A percentile compares a stretch with the other conserved stretches of the same genome.
phyloP scores from a whole-genome alignment of 2,329 filamentous ascomycete genomes.

The Sphaerulina vaccinii region DNA sequence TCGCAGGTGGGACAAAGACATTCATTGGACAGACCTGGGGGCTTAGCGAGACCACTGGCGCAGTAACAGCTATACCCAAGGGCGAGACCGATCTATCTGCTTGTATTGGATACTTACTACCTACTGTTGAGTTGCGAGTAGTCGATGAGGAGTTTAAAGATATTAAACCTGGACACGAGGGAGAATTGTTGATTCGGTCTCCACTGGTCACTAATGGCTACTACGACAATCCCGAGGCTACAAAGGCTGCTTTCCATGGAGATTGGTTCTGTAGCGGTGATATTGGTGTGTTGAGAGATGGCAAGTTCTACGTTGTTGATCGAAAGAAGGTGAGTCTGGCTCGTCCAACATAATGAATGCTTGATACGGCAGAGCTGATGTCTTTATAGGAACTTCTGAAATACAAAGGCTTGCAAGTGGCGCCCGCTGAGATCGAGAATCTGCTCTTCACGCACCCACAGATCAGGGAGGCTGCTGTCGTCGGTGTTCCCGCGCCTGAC shows the following conservation, averaged over 20 bases:
- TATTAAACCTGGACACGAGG: slow-evolving; percentile 39
- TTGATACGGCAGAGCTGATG: too few relatives aligned
- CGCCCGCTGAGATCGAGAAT: slow-evolving; percentile 50
- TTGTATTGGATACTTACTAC: slow-evolving; percentile 38
- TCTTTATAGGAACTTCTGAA: slow-evolving; percentile 66
- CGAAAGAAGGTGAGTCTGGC: slow-evolving; percentile 46
- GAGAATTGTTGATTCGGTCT: slow-evolving; percentile 26
- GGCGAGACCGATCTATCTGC: slow-evolving; percentile 37
- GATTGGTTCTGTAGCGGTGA: slow-evolving; percentile 90
- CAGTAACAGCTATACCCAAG: slow-evolving; percentile 40
- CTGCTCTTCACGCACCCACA: slow-evolving; percentile 43
- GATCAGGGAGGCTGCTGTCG: slow-evolving; percentile 46
- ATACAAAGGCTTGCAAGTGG: slow-evolving; percentile 45
- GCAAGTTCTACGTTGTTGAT: slow-evolving; percentile 90
- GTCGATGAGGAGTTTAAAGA: slow-evolving; percentile 46
- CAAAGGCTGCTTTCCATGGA: slow-evolving; percentile 68
- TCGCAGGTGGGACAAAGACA: slow-evolving; percentile 25
- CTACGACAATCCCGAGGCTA: slow-evolving; percentile 68
- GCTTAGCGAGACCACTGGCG: slow-evolving; percentile 37
- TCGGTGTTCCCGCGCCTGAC: slow-evolving; percentile 47
- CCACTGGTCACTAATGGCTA: slow-evolving; percentile 62
- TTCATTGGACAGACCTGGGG: slow-evolving; percentile 43
- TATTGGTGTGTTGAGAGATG: slow-evolving; percentile 66
- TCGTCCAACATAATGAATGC: too few relatives aligned
- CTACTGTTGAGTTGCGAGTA: slow-evolving; percentile 43